Evolutionary conservation across 257 asterid genomes (phyloP), one percentile per base, ranked within the genome.

Genomic region (Ophiorrhiza pumila): DNA sequence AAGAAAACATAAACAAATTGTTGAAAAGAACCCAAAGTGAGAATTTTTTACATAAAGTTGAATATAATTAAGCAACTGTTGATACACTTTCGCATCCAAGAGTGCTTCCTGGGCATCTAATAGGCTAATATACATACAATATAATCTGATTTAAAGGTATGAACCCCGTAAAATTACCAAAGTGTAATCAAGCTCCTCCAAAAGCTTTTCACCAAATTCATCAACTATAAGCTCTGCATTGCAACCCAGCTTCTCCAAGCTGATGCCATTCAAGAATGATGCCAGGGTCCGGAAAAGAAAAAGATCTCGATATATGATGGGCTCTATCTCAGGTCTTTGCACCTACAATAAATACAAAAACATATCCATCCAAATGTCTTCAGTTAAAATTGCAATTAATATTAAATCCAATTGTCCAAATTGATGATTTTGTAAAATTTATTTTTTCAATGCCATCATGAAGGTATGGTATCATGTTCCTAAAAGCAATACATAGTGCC

Each of bases 161-260:
- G 46, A 66, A 49, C 32, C 25, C 56, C 45, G 74, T 42, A 66
- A 41, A 62, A 68, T 41, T 90, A 93, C 98, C 96, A 94, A 83
- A 79, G 95, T 88, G 77, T 94, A 91, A 85, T 94, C 97, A 64
- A 91, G 94, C 89, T 94, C 97, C 95, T 94, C 99, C 91, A 94
- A 77, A 79, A 94, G 94, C 86, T 94, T 94, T 85, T 94, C 99
- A 59, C 99, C 99, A 72, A 94, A 94, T 80, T 94, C 99, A 81
- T 94, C 99, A 77, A 91, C 96, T 78, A 94, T 90, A 82, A 94
- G 97, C 88, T 94, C 97, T 23, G 99, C 93, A 31, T 94, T 91
- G 79, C 98, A 95, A 49, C 99, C 99, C 84, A 95, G 78, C 78
- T 95, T 95, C 82, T 87, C 93, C 68, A 95, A 86, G 86, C 99